Base-by-base conservation (phyloP, 768 basidiomycete genomes). In the Dacryopinax spathularia region DNA sequence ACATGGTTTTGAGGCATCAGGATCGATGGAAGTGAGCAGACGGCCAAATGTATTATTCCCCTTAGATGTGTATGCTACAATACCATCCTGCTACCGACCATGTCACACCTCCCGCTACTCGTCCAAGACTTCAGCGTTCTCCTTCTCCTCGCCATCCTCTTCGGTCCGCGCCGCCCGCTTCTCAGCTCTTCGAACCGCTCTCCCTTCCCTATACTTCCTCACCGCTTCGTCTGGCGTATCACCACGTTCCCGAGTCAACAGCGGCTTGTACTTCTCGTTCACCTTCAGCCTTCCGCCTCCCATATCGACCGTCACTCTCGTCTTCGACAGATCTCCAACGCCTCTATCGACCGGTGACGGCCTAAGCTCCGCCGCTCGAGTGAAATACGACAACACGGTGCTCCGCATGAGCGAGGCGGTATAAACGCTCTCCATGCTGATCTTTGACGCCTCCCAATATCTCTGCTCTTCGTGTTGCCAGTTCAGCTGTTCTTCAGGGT, bases 191-290 rank as follows among this genome's bases (percentile, higher is more conserved):
- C 65, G 37, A 33, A 33, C 61, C 27, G 73, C 72, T 64, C 71
- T 63, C 12, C 87, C 87, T 18, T 78, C 69, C 65, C 85, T 78
- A 88, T 89, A 97, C 62, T 87, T 80, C 69, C 84, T 84, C 71
- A 97, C 95, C 25, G 82, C 80, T 15, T 82, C 81, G 34, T 89
- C 87, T 0, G 87, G 84, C 6, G 79, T 78, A 64, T 89, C 88
- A 31, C 87, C 74, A 62, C 90, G 78, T 62, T 83, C 81, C 65
- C 93, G 78, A 63, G 77, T 67, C 60, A 93, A 69, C 33, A 99
- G 67, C 6, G 84, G 84, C 15, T 81, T 77, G 67, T 93, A 94
- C 67, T 82, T 84, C 7, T 75, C 75, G 1, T 77, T 78, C 13
- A 85, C 79, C 65, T 81, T 81, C 65, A 81, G 82, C 34, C 79